Evolutionary conservation across 208 protist species (phyloP).

Genomic region (Leishmania martiniquensis): DNA sequence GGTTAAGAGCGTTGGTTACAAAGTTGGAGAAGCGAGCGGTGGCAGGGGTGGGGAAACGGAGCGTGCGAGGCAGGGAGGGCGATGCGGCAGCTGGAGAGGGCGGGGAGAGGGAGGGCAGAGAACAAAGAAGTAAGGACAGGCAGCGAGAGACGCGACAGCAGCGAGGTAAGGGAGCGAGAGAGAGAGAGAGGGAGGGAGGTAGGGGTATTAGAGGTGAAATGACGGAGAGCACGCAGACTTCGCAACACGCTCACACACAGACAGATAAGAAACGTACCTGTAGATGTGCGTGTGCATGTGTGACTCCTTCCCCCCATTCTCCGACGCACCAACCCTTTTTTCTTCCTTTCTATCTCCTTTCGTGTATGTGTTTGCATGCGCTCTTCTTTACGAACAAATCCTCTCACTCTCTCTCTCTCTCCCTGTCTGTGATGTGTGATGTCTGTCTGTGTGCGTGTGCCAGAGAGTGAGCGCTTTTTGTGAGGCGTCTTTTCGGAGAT

Average conservation of each 20-base stretch:
- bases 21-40: not conserved
- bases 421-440: no score
- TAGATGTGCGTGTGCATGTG: not conserved
- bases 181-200: conserved; percentile 12
- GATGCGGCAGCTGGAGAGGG: conserved; percentile 1
- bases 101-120: conserved; percentile 4
- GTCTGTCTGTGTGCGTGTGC: no score
- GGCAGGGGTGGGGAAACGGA: not conserved
- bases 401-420: no score
- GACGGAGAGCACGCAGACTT: not conserved
- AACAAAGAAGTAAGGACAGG: conserved; percentile 15
- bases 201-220: not conserved
- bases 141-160: not conserved
- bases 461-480: no score
- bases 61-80: conserved; percentile 6
- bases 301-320: no score
- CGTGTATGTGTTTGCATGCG: no score
- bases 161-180: conserved; percentile 5
- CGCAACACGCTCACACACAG: not conserved
- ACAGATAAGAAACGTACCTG: not conserved
- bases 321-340: no score
- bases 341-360: no score
- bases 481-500: no score
- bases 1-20: not conserved
- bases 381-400: no score